phyloP scores from a whole-genome alignment of 1,284 basidiomycete species.

The Ustilago nuda region DNA sequence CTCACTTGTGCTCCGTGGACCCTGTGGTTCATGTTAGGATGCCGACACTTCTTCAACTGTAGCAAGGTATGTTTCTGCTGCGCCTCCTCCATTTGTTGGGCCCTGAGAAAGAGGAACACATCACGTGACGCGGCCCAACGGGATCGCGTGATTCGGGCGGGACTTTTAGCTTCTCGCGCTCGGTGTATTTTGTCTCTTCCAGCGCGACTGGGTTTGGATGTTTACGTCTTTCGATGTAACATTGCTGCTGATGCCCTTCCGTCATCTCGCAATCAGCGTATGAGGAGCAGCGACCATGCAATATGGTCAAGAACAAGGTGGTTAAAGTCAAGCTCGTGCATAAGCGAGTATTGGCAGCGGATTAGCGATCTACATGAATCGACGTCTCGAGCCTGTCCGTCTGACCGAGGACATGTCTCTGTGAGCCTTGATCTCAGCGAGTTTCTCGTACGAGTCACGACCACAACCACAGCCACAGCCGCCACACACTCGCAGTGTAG shows the following conservation, averaged over 20 bases:
- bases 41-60: no score
- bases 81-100: constrained; percentile 9
- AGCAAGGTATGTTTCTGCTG: not conserved
- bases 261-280: no score
- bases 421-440: constrained; percentile 33
- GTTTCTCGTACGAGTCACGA: constrained; percentile 2
- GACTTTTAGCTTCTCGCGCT: not conserved
- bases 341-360: not conserved
- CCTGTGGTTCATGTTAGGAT: no score
- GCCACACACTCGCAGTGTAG: constrained; percentile 17
- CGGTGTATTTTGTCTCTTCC: not conserved
- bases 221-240: no score
- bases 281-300: no score
- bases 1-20: no score
- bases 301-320: not conserved
- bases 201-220: not conserved
- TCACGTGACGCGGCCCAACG: not conserved
- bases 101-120: not conserved
- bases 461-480: not conserved
- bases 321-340: not conserved
- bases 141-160: constrained; percentile 1
- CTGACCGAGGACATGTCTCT: constrained; percentile 38
- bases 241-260: not conserved
- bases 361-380: not conserved
- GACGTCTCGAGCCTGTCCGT: not conserved